phyloP scores from a whole-genome alignment of 306 rosid species.

The Acacia melanoxylon region DNA sequence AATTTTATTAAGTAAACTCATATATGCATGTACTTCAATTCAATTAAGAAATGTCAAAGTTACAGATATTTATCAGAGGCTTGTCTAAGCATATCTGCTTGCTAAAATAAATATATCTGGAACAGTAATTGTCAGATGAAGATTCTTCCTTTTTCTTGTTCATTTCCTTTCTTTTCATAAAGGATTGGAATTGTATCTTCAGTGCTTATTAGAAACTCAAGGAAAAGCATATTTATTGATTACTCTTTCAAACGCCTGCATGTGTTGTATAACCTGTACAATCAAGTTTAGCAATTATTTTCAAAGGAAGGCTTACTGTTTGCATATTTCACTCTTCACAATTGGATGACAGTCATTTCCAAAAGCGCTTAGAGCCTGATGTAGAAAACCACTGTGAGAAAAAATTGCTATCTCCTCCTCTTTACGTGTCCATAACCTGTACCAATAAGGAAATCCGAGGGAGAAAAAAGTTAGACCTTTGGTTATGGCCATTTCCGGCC shows the following conservation, averaged over 20 bases:
- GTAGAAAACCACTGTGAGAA: conserved; percentile 75
- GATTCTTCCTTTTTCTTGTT: background rate
- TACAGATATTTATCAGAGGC: background rate
- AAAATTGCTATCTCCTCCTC: conserved; percentile 90
- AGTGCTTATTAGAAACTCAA: background rate
- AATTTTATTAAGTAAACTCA: background rate
- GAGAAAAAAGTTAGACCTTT: background rate
- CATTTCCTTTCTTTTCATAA: background rate
- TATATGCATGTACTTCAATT: background rate
- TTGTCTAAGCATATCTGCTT: background rate
- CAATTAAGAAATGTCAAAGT: background rate
- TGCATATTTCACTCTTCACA: conserved; percentile 69
- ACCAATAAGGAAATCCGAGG: background rate
- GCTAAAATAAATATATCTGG: background rate
- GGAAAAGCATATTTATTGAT: background rate
- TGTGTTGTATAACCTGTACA: background rate
- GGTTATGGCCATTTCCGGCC: conserved; percentile 14
- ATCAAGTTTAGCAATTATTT: conserved; percentile 3
- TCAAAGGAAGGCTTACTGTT: conserved; percentile 50
- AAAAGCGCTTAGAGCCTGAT: conserved; percentile 64
- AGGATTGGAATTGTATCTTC: background rate
- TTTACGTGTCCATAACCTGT: conserved; percentile 94
- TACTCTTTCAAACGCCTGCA: background rate
- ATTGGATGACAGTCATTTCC: conserved; percentile 85
- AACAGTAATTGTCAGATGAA: background rate